Conservation (phyloP, 805 yeast genomes). For the Candida manassasensis region DNA sequence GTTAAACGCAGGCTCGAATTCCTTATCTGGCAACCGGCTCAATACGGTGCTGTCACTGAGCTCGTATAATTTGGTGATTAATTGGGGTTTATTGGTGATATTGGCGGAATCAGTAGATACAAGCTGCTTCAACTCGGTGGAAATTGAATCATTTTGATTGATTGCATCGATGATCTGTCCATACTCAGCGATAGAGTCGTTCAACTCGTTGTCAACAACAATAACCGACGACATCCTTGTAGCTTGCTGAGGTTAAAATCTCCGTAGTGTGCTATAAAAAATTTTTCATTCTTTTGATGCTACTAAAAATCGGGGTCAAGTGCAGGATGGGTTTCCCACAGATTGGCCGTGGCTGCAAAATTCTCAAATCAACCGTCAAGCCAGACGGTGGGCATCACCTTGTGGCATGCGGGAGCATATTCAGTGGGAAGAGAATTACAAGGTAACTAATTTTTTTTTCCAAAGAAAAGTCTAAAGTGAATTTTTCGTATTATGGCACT, state of each 20-base stretch:
- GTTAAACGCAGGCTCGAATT: constrained; percentile 43
- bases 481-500: too few species aligned
- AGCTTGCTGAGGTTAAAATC: not conserved
- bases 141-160: constrained; percentile 23
- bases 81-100: constrained; percentile 23
- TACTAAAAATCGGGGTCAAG: too few species aligned
- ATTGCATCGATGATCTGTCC: constrained; percentile 34
- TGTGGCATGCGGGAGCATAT: too few species aligned
- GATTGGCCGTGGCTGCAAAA: too few species aligned
- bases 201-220: constrained; percentile 39
- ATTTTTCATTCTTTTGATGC: constrained; percentile 4
- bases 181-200: constrained; percentile 37
- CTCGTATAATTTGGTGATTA: constrained; percentile 23
- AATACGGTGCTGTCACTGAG: constrained; percentile 27
- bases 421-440: too few species aligned
- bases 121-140: constrained; percentile 11
- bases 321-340: too few species aligned
- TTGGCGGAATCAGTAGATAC: constrained; percentile 16
- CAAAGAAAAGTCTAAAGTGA: too few species aligned
- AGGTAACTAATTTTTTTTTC: too few species aligned
- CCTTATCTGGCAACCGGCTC: constrained; percentile 36
- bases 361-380: too few species aligned
- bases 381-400: too few species aligned
- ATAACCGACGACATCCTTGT: constrained; percentile 37
- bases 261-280: constrained; percentile 3